Evolutionary conservation across 2,329 filamentous ascomycete genomes (phyloP).

Genomic region (Leptosphaerulina australis): DNA sequence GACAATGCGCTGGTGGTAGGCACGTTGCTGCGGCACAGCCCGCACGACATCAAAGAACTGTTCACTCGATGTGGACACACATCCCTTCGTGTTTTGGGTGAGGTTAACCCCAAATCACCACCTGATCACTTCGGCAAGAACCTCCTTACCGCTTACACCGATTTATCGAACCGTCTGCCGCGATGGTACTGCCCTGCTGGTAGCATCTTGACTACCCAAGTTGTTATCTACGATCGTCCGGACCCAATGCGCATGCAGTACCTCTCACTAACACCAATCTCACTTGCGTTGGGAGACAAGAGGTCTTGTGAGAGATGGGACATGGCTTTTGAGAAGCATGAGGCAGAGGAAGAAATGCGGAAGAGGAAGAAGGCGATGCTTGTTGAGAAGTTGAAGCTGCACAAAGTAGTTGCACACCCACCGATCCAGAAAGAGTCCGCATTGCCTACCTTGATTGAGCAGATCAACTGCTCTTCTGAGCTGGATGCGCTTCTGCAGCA

Average conservation of each 20-base stretch:
- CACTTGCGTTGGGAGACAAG: slow-evolving; percentile 77
- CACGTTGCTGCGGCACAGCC: slow-evolving; percentile 80
- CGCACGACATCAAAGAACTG: slow-evolving; percentile 79
- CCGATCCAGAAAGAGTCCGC: slow-evolving; percentile 83
- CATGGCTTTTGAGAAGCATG: slow-evolving; percentile 57
- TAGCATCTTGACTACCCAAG: slow-evolving; percentile 75
- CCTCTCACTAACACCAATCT: slow-evolving; percentile 87
- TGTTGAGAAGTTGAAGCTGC: slow-evolving; percentile 84
- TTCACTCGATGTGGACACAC: slow-evolving; percentile 83
- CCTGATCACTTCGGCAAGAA: slow-evolving; percentile 66
- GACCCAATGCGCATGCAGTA: slow-evolving; percentile 92
- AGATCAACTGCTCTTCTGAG: slow-evolving; percentile 96
- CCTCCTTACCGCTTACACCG: slow-evolving; percentile 67
- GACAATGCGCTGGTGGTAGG: slow-evolving; percentile 86
- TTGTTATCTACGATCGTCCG: slow-evolving; percentile 87
- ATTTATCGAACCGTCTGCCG: slow-evolving; percentile 63
- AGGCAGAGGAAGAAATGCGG: slow-evolving; percentile 73
- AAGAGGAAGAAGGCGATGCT: slow-evolving; percentile 69
- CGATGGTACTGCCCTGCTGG: slow-evolving; percentile 71
- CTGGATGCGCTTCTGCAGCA: slow-evolving; percentile 83
- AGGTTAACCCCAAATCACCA: slow-evolving; percentile 68
- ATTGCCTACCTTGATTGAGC: slow-evolving; percentile 80
- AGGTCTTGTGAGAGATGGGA: slow-evolving; percentile 50
- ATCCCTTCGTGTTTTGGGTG: slow-evolving; percentile 83
- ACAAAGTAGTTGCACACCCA: slow-evolving; percentile 78